phyloP scores from a whole-genome alignment of 1,284 basidiomycete genomes.

The Cryptococcus wingfieldii region DNA sequence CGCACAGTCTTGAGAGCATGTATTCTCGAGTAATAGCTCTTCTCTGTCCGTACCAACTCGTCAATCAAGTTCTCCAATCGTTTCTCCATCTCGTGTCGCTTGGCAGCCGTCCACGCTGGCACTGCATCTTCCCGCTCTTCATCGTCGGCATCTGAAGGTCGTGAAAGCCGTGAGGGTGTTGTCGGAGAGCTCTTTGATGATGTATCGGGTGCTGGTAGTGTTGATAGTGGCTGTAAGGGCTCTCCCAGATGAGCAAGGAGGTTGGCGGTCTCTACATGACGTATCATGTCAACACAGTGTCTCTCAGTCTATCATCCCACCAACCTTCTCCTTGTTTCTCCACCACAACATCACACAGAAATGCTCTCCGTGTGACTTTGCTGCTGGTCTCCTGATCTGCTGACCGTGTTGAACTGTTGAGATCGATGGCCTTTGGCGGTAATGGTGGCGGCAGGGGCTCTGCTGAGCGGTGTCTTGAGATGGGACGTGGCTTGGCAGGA shows the following conservation, averaged over 20 bases:
- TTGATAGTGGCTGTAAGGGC: slow-evolving; percentile 30
- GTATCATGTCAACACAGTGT: neutral
- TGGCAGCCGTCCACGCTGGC: slow-evolving; percentile 21
- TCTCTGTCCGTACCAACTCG: slow-evolving; percentile 46
- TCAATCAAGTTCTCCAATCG: slow-evolving; percentile 33
- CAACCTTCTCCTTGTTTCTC: slow-evolving; percentile 36
- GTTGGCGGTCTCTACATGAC: slow-evolving; percentile 27
- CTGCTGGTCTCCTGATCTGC: slow-evolving; percentile 27
- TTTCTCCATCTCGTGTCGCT: slow-evolving; percentile 33
- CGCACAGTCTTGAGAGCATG: slow-evolving; percentile 42
- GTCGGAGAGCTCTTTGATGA: slow-evolving; percentile 12
- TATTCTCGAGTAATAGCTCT: slow-evolving; percentile 43
- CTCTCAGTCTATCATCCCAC: neutral
- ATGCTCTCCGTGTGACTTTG: slow-evolving; percentile 37
- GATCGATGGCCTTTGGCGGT: slow-evolving; percentile 36
- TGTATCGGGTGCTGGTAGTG: slow-evolving; percentile 19
- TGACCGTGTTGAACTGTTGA: slow-evolving; percentile 39
- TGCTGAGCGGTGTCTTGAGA: slow-evolving; percentile 8
- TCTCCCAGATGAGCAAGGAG: slow-evolving; percentile 38
- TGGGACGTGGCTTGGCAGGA: neutral
- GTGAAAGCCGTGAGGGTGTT: slow-evolving; percentile 22
- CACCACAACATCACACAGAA: slow-evolving; percentile 43
- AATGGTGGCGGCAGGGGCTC: slow-evolving; percentile 20
- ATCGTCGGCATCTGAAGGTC: slow-evolving; percentile 5
- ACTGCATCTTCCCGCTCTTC: slow-evolving; percentile 11